Evolutionary conservation across 202 grass and related monocot species (phyloP).

Genomic region (Eragrostis tef): DNA sequence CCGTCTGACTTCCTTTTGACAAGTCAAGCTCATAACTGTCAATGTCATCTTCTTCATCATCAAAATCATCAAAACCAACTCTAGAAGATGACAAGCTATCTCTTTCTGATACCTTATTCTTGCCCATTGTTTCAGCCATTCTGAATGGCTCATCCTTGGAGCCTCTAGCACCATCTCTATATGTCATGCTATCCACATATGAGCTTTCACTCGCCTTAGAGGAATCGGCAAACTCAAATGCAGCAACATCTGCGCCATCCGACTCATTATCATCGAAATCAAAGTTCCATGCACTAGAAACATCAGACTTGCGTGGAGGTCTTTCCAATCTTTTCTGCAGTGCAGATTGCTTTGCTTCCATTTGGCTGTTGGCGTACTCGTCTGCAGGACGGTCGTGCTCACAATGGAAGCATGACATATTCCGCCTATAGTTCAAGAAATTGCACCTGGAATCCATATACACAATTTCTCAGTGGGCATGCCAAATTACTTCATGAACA

Average conservation of each 20-base stretch:
- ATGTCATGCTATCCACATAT: conserved; percentile 35
- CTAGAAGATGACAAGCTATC: conserved; percentile 47
- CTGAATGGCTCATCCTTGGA: conserved; percentile 46
- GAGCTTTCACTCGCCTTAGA: conserved; percentile 47
- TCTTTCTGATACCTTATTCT: conserved; percentile 52
- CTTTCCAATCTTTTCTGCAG: conserved; percentile 54
- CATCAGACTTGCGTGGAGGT: conserved; percentile 61
- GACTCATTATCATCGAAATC: conserved; percentile 98
- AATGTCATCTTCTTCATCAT: conserved; percentile 88
- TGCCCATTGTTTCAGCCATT: conserved; percentile 49
- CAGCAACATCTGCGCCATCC: conserved; percentile 93
- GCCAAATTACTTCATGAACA: conserved; percentile 35
- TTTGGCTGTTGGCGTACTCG: conserved; percentile 73
- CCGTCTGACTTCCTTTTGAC: conserved; percentile 56
- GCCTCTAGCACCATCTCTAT: conserved; percentile 47
- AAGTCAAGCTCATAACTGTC: conserved; percentile 88
- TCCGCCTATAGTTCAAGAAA: conserved; percentile 96
- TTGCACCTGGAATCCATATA: conserved; percentile 72
- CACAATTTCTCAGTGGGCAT: conserved; percentile 20
- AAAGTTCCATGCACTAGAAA: conserved; percentile 90
- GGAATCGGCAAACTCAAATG: conserved; percentile 92
- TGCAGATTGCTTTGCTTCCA: conserved; percentile 57
- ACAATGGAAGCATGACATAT: conserved; percentile 95
- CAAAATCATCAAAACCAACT: conserved; percentile 92
- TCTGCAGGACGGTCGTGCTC: conserved; percentile 84